Percentiles rank a stretch among this genome's conserved stretches.
phyloP scores from a whole-genome alignment of 176 grass and related monocot genomes.

The Otatea glauca region DNA sequence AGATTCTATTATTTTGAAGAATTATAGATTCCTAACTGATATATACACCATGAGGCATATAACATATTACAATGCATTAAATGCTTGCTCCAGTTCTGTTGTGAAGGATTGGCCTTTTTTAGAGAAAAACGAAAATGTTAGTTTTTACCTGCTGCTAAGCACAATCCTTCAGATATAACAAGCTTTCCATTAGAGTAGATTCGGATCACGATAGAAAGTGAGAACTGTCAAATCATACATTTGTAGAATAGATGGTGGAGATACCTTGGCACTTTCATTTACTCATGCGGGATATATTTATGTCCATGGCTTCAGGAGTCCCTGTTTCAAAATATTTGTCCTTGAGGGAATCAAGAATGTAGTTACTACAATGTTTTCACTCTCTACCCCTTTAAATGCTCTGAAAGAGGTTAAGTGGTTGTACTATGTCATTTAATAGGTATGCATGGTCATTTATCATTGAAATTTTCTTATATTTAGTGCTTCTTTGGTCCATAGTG shows the following conservation, averaged over 20 bases:
- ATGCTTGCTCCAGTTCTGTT: not conserved
- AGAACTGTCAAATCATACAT: not conserved
- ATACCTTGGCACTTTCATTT: not conserved
- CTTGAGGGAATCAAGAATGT: too few species aligned
- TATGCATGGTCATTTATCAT: too few species aligned
- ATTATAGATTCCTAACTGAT: not conserved
- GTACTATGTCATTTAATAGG: too few species aligned
- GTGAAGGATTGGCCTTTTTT: not conserved
- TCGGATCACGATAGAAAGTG: not conserved
- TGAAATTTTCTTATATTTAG: too few species aligned
- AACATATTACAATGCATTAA: not conserved
- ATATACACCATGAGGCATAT: not conserved
- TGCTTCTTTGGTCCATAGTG: too few species aligned
- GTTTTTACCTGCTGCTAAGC: not conserved
- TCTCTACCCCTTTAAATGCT: too few species aligned
- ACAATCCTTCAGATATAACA: not conserved
- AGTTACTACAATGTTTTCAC: too few species aligned
- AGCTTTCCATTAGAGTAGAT: not conserved
- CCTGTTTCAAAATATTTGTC: too few species aligned
- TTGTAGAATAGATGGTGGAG: not conserved
- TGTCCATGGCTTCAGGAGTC: too few species aligned
- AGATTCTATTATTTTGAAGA: not conserved
- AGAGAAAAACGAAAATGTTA: not conserved
- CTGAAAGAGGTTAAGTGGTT: too few species aligned
- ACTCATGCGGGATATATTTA: not conserved